A percentile compares a stretch with the other conserved stretches of the same genome.
Conservation (phyloP, 371 early-diverging fungal genomes). For the Fennellomyces sp. region DNA sequence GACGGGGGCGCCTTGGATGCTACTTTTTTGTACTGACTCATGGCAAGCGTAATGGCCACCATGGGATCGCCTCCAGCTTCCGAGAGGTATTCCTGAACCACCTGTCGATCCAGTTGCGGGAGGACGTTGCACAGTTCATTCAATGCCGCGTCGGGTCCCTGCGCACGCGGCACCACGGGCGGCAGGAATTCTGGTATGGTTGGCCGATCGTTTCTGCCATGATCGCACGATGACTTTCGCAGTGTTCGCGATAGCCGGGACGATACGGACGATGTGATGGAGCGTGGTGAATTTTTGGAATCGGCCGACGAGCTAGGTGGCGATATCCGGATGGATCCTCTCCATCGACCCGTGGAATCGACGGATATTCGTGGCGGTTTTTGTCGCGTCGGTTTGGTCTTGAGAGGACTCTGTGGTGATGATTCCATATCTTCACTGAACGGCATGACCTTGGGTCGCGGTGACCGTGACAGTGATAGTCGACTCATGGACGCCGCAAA, state of each 20-base stretch:
- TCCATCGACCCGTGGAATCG: constrained; percentile 1
- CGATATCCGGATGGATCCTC: neutral
- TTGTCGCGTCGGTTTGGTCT: neutral
- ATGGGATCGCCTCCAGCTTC: constrained; percentile 45
- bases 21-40: constrained; percentile 33
- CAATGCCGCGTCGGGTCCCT: constrained; percentile 13
- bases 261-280: constrained; percentile 3
- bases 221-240: neutral
- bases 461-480: constrained; percentile 6
- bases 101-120: constrained; percentile 40
- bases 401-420: neutral
- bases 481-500: constrained; percentile 11
- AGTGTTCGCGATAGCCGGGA: constrained; percentile 4
- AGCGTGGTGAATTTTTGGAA: neutral
- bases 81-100: constrained; percentile 36
- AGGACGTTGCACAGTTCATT: constrained; percentile 39
- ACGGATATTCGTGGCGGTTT: constrained; percentile 5
- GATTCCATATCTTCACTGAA: neutral
- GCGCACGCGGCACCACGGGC: neutral
- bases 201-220: neutral
- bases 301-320: neutral
- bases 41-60: constrained; percentile 45
- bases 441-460: constrained; percentile 7
- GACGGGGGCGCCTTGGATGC: neutral
- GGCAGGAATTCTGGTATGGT: neutral